These are phyloP conservation scores for Penicillium crystallinum DNA, from an alignment of 495 filamentous ascomycete genomes.

Conservation along the genomic window DNA sequence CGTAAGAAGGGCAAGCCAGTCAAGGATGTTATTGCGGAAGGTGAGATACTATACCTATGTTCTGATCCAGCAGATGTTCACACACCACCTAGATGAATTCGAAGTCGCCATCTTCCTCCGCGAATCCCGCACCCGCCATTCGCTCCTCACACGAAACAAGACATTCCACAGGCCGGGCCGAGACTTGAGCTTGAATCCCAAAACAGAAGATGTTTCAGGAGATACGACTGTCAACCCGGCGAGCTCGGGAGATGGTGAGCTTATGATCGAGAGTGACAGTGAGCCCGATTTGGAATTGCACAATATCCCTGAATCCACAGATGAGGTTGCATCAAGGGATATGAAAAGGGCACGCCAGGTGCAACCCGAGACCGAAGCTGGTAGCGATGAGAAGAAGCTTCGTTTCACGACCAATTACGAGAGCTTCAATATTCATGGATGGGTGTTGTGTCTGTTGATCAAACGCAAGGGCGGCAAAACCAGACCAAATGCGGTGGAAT, in stretches of 20 bases:
- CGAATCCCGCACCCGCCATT: constrained; percentile 80
- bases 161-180: constrained; percentile 48
- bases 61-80: not conserved
- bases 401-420: constrained; percentile 81
- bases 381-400: constrained; percentile 77
- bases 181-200: constrained; percentile 42
- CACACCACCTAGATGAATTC: constrained; percentile 68
- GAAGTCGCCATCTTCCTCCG: constrained; percentile 92
- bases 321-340: constrained; percentile 4
- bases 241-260: constrained; percentile 29
- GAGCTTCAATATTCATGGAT: constrained; percentile 90
- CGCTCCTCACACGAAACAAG: constrained; percentile 80
- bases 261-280: constrained; percentile 40
- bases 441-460: constrained; percentile 84
- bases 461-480: constrained; percentile 57
- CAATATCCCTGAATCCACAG: constrained; percentile 32
- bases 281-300: constrained; percentile 31
- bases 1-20: constrained; percentile 68
- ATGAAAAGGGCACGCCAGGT: not conserved
- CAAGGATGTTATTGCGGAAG: constrained; percentile 82
- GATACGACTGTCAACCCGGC: constrained; percentile 47
- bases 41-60: constrained; percentile 37
- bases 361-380: constrained; percentile 24
- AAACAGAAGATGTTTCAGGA: constrained; percentile 45
- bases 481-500: constrained; percentile 23